Base-by-base conservation (phyloP, 805 yeast genomes). In the Candida caryicola region DNA sequence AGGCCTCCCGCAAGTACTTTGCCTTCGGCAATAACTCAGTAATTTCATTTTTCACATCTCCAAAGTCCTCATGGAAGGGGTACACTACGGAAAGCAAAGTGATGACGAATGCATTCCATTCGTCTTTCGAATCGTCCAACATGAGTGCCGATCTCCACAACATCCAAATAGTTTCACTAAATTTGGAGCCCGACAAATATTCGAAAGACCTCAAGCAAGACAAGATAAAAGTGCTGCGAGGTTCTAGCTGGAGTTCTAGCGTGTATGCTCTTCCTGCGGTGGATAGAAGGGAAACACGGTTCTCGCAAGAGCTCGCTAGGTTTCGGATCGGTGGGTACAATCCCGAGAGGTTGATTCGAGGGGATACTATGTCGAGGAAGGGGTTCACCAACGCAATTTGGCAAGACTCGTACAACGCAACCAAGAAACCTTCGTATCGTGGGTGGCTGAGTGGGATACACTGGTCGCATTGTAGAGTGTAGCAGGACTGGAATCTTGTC, bases 71-170 rank as follows among this genome's bases (percentile, higher is more conserved):
- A 31, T 55, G 60, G 37, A 72, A 68, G 0, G 84, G 82, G n/a
- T 74, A 57, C 0, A 75, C 47, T 1, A 77, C 54, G 1, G 81
- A 64, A 8, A 81, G 53, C 2, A 82, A 47, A 0, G 83, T 71
- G 2, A 73, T 62, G 0, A 76, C 66, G 46, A 77, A 77, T 0
- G 84, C 74, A 12, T 67, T 68, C 88, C 89, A 82, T 23, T 82
- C 87, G 45, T 70, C 65, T 28, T 53, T 58, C 16, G 54, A 45
- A 3, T 62, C 64, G 15, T 65, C 69, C 8, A 76, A 41, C 35
- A 73, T 60, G 15, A 70, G 54, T 1, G 84, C 77, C 1, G 79
- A 56, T 32, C 82, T 66, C 88, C 89, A 84, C 3, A 74, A 64
- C 34, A 79, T 58, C 77, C 82, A 72, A n/a, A 82, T 61, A 25